Conservation (phyloP, 345 rosid genomes). For the Eucalyptus dawsonii region DNA sequence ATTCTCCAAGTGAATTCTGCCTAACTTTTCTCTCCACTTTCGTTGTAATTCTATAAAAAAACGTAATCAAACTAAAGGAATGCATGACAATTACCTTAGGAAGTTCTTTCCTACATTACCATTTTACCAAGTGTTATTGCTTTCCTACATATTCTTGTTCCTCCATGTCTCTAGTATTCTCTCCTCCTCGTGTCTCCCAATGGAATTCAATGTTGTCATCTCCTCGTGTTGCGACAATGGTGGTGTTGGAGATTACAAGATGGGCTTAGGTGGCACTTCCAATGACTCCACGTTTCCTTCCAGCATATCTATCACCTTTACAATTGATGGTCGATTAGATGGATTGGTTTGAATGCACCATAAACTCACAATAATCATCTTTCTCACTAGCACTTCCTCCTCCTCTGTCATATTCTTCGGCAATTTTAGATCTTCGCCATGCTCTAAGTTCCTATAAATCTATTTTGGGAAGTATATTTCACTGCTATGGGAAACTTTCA, state of each 20-base stretch:
- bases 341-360: constrained; percentile 1
- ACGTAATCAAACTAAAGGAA: not conserved
- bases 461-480: constrained; percentile 18
- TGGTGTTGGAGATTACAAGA: not conserved
- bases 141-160: not conserved
- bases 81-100: not conserved
- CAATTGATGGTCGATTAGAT: not conserved
- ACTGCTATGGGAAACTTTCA: not conserved
- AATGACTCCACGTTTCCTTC: not conserved
- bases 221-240: not conserved
- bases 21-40: not conserved
- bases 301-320: not conserved
- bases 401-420: not conserved
- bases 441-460: constrained; percentile 16
- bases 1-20: not conserved
- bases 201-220: not conserved
- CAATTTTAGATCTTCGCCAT: not conserved
- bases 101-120: not conserved
- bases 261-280: not conserved
- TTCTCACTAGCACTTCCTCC: not conserved
- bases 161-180: not conserved
- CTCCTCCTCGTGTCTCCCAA: not conserved
- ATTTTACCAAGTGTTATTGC: not conserved
- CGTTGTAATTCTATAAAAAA: not conserved
- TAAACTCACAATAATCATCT: not conserved